Evolutionary conservation across 2,329 filamentous ascomycete species (phyloP).

Genomic region (Diaporthe citrichinensis): DNA sequence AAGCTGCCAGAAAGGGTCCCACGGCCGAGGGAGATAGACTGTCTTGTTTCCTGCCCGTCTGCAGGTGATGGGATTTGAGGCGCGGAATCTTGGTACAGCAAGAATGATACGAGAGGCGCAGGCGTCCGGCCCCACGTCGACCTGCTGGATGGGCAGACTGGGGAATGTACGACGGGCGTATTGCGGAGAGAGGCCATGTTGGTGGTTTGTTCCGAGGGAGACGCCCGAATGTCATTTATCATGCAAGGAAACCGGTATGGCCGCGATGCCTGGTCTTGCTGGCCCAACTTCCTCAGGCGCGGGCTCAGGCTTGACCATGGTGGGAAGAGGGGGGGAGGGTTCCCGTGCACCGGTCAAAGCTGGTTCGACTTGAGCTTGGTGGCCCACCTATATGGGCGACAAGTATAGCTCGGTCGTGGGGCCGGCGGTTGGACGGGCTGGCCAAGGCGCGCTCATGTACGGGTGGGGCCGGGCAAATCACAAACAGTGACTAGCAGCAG

Average conservation of each 20-base stretch:
- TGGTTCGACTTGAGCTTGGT: conserved; percentile 18
- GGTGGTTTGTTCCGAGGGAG: conserved; percentile 20
- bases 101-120: conserved; percentile 25
- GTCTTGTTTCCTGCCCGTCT: conserved; percentile 1
- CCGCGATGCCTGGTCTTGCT: conserved; percentile 4
- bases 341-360: conserved; percentile 15
- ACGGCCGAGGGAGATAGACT: neutral
- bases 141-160: neutral
- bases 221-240: neutral
- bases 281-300: neutral
- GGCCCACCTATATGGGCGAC: conserved; percentile 30
- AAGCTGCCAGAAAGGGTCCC: conserved; percentile 11
- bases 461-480: conserved; percentile 21
- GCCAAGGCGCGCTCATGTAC: conserved; percentile 23
- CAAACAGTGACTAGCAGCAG: neutral
- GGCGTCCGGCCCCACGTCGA: conserved; percentile 16
- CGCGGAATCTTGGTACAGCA: conserved; percentile 15
- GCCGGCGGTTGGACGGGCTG: conserved; percentile 32
- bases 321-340: neutral
- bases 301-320: neutral
- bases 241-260: conserved; percentile 20
- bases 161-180: neutral
- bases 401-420: conserved; percentile 31
- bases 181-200: conserved; percentile 12
- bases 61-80: conserved; percentile 18